These are phyloP conservation scores for Wallacemonas sp. DNA, from an alignment of 208 protist genomes.

Conservation along the genomic window DNA sequence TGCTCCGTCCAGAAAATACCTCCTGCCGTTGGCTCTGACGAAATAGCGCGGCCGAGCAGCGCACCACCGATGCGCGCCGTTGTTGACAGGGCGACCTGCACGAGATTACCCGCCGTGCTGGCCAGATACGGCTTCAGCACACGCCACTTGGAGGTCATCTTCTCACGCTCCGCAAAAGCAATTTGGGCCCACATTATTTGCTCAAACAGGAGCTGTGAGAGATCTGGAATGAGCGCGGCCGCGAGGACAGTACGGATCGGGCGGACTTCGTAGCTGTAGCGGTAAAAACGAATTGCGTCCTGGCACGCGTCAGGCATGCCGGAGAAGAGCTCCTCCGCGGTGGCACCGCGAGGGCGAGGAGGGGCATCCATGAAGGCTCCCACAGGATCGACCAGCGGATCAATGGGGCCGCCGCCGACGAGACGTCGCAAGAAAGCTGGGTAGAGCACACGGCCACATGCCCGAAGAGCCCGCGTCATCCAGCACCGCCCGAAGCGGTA, in stretches of 20 bases:
- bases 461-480: conserved; percentile 38
- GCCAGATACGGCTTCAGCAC: conserved; percentile 52
- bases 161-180: conserved; percentile 30
- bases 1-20: conserved; percentile 63
- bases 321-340: conserved; percentile 10
- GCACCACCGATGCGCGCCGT: conserved; percentile 36
- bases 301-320: conserved; percentile 34
- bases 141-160: conserved; percentile 53
- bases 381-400: conserved; percentile 8
- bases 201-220: conserved; percentile 39
- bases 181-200: conserved; percentile 35
- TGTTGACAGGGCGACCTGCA: conserved; percentile 31
- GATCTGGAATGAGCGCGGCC: conserved; percentile 42
- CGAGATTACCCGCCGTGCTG: conserved; percentile 13
- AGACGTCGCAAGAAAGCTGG: conserved; percentile 32
- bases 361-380: conserved; percentile 8
- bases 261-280: conserved; percentile 33
- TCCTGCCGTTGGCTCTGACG: conserved; percentile 33
- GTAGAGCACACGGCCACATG: conserved; percentile 22
- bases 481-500: conserved; percentile 60
- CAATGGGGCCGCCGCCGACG: neutral
- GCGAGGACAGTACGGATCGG: conserved; percentile 43
- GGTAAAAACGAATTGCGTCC: conserved; percentile 51
- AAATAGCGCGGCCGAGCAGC: conserved; percentile 18
- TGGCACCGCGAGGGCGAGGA: neutral